Evolutionary conservation across 192 early-diverging fungal genomes (phyloP).

Genomic region (Coemansia sp.): DNA sequence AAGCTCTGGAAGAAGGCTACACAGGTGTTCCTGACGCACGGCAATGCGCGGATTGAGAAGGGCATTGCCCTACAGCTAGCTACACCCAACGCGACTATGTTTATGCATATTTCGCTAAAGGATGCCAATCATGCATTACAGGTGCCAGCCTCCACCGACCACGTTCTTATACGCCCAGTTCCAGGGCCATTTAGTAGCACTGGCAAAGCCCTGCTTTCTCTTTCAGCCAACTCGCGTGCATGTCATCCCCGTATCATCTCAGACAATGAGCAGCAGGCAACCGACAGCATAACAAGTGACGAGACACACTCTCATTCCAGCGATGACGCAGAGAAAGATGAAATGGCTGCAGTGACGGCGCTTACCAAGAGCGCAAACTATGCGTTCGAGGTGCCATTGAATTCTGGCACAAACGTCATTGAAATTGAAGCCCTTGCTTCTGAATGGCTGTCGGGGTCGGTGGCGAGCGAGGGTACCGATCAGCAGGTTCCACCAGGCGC

Average conservation of each 20-base stretch:
- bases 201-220: constrained; percentile 27
- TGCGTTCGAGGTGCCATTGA: constrained; percentile 40
- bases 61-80: constrained; percentile 35
- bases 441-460: constrained; percentile 31
- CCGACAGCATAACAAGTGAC: constrained; percentile 24
- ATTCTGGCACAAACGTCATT: constrained; percentile 33
- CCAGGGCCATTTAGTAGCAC: constrained; percentile 35
- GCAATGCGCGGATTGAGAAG: constrained; percentile 38
- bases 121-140: constrained; percentile 39
- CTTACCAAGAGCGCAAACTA: constrained; percentile 39
- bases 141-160: constrained; percentile 18
- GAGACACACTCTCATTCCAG: constrained; percentile 34
- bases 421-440: constrained; percentile 30
- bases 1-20: constrained; percentile 46
- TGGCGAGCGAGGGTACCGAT: constrained; percentile 26
- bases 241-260: constrained; percentile 35
- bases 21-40: constrained; percentile 41
- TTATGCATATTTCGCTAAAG: constrained; percentile 37
- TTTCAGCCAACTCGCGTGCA: constrained; percentile 31
- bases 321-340: constrained; percentile 46
- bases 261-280: constrained; percentile 11
- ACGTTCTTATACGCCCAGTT: constrained; percentile 36
- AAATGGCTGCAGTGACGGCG: neutral
- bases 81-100: constrained; percentile 41
- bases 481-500: constrained; percentile 47